These are phyloP conservation scores for Jatropha podagrica DNA, from an alignment of 441 rosid genomes.

Conservation along the genomic window DNA sequence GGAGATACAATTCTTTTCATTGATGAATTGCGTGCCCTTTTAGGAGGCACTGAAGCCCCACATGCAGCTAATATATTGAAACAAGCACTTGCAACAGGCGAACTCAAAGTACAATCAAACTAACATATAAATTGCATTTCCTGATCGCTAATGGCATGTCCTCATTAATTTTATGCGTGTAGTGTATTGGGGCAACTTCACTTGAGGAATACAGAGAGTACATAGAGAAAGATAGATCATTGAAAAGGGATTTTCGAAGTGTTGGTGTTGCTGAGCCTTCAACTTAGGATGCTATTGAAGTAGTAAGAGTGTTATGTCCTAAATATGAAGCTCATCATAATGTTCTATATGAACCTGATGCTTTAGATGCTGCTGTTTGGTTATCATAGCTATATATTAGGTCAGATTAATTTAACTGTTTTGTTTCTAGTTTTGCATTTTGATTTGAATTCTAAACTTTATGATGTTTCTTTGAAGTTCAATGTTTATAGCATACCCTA, in stretches of 20 bases:
- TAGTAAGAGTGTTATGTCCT: neutral
- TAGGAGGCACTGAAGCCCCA: neutral
- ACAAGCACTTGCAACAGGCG: conserved; percentile 10
- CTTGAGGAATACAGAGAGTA: conserved; percentile 1
- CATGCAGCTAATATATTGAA: conserved; percentile 17
- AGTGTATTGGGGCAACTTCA: conserved; percentile 8
- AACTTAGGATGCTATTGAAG: neutral
- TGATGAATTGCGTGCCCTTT: conserved; percentile 12
- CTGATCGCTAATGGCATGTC: neutral
- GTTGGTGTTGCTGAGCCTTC: conserved; percentile 16
- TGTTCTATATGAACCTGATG: neutral
- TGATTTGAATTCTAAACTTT: no score
- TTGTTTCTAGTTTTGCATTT: no score
- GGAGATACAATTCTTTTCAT: conserved; percentile 5
- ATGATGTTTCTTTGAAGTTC: no score
- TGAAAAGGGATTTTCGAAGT: neutral
- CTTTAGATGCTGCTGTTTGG: neutral
- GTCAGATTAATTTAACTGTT: neutral
- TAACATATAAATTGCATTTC: neutral
- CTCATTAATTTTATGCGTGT: neutral
- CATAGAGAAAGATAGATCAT: conserved; percentile 7
- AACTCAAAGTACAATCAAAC: neutral
- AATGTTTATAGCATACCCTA: no score
- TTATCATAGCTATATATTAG: conserved; percentile 16
- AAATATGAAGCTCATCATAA: neutral